These are phyloP conservation scores for Talaromyces sp. DNA, from an alignment of 2,329 filamentous ascomycete species.

Conservation along the genomic window DNA sequence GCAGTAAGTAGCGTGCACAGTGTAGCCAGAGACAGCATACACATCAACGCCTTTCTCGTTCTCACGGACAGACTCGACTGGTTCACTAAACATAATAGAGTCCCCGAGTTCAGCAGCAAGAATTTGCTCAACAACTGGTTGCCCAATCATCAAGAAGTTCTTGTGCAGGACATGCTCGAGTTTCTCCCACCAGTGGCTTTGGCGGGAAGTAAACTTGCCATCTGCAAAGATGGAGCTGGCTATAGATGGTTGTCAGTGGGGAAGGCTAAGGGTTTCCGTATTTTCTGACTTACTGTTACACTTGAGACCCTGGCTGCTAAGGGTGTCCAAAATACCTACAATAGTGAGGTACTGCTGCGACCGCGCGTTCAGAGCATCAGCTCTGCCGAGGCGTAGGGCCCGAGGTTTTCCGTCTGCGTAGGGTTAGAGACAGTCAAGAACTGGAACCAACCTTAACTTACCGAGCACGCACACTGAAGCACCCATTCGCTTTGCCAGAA, in stretches of 20 bases:
- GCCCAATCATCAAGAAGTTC: constrained; percentile 9
- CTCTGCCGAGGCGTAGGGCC: not conserved
- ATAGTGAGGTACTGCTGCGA: constrained; percentile 6
- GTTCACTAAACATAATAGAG: not conserved
- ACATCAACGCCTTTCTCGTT: not conserved
- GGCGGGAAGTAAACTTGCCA: constrained; percentile 3
- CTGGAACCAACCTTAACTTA: not conserved
- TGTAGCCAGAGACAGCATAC: not conserved
- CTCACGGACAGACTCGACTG: constrained; percentile 1
- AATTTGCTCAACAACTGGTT: constrained; percentile 4
- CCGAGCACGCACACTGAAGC: not conserved
- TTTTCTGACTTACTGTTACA: constrained; percentile 3
- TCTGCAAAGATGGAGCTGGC: constrained; percentile 5
- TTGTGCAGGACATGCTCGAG: constrained; percentile 1
- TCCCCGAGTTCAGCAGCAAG: not conserved
- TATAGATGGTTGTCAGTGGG: not conserved
- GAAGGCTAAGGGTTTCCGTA: not conserved
- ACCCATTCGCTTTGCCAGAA: not conserved
- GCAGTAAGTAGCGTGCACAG: constrained; percentile 1
- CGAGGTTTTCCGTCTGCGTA: constrained; percentile 1
- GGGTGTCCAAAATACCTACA: constrained; percentile 1
- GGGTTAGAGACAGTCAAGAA: not conserved
- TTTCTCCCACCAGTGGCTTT: constrained; percentile 6
- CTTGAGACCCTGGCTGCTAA: constrained; percentile 5
- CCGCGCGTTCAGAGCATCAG: constrained; percentile 5